Conservation (phyloP, 2,329 filamentous ascomycete species). For the Lachnellula arida region DNA sequence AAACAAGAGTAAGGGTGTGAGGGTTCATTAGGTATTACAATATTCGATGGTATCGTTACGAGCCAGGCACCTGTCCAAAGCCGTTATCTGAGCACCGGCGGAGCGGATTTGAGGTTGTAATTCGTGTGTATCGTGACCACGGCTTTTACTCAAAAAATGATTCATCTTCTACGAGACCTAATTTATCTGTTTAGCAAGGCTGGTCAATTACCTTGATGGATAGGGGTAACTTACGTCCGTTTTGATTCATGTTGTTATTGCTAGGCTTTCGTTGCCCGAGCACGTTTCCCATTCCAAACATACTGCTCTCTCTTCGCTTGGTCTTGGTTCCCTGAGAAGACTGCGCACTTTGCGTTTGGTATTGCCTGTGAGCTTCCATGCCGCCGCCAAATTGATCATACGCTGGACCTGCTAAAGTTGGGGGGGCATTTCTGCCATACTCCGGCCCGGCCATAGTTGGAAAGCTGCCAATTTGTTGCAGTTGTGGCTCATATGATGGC, state of each 20-base stretch:
- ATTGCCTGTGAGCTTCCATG: constrained; percentile 30
- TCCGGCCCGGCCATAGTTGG: constrained; percentile 31
- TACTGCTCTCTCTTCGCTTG: constrained; percentile 56
- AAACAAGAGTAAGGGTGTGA: background rate
- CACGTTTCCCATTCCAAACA: constrained; percentile 48
- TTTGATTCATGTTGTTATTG: constrained; percentile 21
- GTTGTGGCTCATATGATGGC: constrained; percentile 36
- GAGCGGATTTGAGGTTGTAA: background rate
- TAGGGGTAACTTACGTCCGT: constrained; percentile 23
- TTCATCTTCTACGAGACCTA: constrained; percentile 30
- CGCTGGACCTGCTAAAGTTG: constrained; percentile 25
- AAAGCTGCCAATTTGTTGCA: constrained; percentile 13
- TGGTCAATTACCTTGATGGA: background rate
- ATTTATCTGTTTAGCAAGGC: constrained; percentile 3
- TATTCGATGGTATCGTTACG: too few species aligned
- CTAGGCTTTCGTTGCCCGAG: constrained; percentile 33
- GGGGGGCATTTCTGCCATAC: constrained; percentile 22
- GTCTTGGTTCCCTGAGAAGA: constrained; percentile 34
- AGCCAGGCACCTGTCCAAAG: constrained; percentile 17
- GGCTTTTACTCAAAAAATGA: constrained; percentile 30
- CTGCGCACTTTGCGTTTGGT: constrained; percentile 15
- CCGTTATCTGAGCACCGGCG: constrained; percentile 9
- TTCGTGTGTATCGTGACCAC: constrained; percentile 7
- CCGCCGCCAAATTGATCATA: constrained; percentile 38
- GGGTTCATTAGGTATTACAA: too few species aligned